These are phyloP conservation scores for Zelopaecilomyces penicillatus DNA, from an alignment of 2,329 filamentous ascomycete genomes.

Conservation along the genomic window DNA sequence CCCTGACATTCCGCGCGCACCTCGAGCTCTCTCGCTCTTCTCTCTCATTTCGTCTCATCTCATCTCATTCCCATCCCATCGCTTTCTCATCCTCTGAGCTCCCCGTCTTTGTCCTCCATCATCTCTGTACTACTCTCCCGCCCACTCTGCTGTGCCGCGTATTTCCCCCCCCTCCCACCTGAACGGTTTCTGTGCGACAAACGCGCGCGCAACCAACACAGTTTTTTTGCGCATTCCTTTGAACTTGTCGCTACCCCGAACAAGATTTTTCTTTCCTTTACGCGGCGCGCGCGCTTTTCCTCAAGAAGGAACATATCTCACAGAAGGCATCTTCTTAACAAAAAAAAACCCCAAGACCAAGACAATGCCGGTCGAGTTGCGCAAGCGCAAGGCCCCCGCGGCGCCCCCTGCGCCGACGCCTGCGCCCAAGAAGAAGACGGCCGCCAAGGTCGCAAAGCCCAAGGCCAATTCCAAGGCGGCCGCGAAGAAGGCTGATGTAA, in stretches of 20 bases:
- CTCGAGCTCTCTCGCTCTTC: too few relatives aligned
- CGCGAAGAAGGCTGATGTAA: slow-evolving; percentile 5
- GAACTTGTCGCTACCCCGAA: not conserved
- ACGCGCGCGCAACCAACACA: not conserved
- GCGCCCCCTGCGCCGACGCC: slow-evolving; percentile 37
- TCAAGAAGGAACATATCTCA: not conserved
- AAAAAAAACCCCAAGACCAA: not conserved
- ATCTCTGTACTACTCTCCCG: too few relatives aligned
- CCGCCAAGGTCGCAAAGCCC: slow-evolving; percentile 22
- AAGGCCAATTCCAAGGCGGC: slow-evolving; percentile 11
- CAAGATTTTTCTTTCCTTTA: slow-evolving; percentile 3
- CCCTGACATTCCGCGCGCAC: too few relatives aligned
- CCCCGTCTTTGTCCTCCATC: too few relatives aligned
- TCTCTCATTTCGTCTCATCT: too few relatives aligned
- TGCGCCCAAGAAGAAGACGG: slow-evolving; percentile 35
- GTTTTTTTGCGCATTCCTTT: not conserved
- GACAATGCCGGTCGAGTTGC: slow-evolving; percentile 48
- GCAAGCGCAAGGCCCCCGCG: slow-evolving; percentile 53
- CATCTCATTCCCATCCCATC: too few relatives aligned
- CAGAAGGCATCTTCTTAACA: not conserved
- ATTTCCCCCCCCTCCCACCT: not conserved
- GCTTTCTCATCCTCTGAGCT: too few relatives aligned
- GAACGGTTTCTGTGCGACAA: slow-evolving; percentile 5
- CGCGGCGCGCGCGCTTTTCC: slow-evolving; percentile 4
- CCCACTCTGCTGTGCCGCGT: too few relatives aligned